Evolutionary conservation across 768 basidiomycete genomes (phyloP).

Genomic region (Solioccasus polychromus): DNA sequence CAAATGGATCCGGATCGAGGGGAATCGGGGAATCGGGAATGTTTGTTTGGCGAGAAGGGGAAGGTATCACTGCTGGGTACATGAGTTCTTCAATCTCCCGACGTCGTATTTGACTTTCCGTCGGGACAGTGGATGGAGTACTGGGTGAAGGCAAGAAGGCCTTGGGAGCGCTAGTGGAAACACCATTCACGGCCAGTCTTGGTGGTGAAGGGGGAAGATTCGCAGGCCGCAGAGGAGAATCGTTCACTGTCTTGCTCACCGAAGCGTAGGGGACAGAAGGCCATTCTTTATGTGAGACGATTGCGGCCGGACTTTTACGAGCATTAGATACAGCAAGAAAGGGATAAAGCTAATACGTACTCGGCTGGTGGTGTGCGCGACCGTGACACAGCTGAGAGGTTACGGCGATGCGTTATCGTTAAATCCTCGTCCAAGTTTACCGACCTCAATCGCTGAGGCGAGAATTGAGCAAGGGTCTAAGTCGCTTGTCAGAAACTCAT

Average conservation of each 20-base stretch:
- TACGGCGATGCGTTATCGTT: conserved; percentile 19
- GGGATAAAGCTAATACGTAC: conserved; percentile 18
- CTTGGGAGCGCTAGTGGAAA: conserved; percentile 59
- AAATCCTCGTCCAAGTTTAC: conserved; percentile 19
- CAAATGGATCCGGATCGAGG: conserved; percentile 82
- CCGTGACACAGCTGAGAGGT: conserved; percentile 13
- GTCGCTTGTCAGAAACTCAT: conserved; percentile 11
- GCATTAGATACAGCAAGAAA: conserved; percentile 12
- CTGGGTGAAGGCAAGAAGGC: conserved; percentile 34
- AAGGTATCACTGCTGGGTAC: conserved; percentile 41
- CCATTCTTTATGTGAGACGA: conserved; percentile 30
- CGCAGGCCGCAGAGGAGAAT: conserved; percentile 19
- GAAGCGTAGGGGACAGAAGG: conserved; percentile 46
- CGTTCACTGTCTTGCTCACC: conserved; percentile 22
- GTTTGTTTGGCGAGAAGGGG: conserved; percentile 24
- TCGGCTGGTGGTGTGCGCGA: conserved; percentile 8
- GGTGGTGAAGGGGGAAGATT: conserved; percentile 53
- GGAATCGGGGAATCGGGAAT: conserved; percentile 62
- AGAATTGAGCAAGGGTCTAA: conserved; percentile 64
- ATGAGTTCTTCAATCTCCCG: conserved; percentile 50
- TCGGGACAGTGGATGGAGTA: conserved; percentile 28
- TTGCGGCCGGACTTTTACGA: conserved; percentile 7
- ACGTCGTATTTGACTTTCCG: conserved; percentile 47
- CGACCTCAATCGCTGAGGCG: conserved; percentile 44
- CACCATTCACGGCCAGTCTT: conserved; percentile 63